Evolutionary conservation across 1,139 yeast species (phyloP).

Genomic region (Pichia sp.): DNA sequence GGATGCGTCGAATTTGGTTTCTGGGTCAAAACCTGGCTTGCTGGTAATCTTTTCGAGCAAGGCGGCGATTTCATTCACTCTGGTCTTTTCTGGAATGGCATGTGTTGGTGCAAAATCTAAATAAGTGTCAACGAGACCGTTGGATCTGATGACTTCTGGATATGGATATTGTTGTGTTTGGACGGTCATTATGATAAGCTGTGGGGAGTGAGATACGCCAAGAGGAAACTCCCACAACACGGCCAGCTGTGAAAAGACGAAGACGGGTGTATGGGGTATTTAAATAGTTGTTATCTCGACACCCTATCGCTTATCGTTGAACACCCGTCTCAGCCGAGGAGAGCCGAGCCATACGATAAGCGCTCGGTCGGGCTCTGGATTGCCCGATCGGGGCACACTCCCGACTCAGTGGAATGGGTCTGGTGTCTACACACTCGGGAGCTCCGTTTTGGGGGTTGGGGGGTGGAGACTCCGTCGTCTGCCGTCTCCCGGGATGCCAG

Average conservation of each 20-base stretch:
- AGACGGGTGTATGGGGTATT: no score
- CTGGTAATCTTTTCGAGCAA: slow-evolving; percentile 2
- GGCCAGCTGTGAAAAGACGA: no score
- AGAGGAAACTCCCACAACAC: no score
- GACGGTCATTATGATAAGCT: slow-evolving; percentile 21
- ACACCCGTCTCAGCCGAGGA: no score
- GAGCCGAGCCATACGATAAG: neutral
- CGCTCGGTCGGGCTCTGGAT: neutral
- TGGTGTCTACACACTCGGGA: no score
- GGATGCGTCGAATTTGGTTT: slow-evolving; percentile 40
- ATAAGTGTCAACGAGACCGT: slow-evolving; percentile 29
- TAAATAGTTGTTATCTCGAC: no score
- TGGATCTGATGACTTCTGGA: slow-evolving; percentile 14
- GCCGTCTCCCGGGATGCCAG: neutral
- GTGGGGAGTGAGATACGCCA: neutral
- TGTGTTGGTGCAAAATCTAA: slow-evolving; percentile 25
- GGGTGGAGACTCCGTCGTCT: no score
- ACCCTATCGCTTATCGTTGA: no score
- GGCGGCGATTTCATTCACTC: slow-evolving; percentile 2
- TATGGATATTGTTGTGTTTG: slow-evolving; percentile 16
- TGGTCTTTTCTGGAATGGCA: slow-evolving; percentile 31
- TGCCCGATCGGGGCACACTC: neutral
- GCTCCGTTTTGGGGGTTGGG: no score
- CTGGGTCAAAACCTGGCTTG: slow-evolving; percentile 20
- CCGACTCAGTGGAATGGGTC: no score